phyloP scores from a whole-genome alignment of 331 rosid species.

The Rosa hybrid region DNA sequence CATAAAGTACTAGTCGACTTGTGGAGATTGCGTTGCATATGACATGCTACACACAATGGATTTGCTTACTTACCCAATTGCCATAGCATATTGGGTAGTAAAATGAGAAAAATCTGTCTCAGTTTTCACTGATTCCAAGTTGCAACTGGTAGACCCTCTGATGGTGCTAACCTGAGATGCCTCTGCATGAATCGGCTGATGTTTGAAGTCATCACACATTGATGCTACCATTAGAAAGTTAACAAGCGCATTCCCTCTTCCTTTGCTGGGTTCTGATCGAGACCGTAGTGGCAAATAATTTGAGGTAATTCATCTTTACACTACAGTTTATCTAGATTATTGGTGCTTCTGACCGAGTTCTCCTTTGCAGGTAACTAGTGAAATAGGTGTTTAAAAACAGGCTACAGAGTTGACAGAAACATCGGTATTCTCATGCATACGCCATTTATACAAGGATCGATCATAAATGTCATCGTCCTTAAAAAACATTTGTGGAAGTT shows the following conservation, averaged over 20 bases:
- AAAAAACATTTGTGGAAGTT: not conserved
- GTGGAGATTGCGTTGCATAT: not conserved
- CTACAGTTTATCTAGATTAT: not conserved
- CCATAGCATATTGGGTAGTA: not conserved
- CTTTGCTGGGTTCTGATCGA: not conserved
- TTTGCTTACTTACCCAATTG: not conserved
- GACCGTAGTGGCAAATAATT: not conserved
- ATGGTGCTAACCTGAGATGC: conserved; percentile 16
- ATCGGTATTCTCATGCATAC: not conserved
- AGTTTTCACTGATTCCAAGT: not conserved
- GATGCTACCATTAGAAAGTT: not conserved
- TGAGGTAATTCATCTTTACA: conserved; percentile 11
- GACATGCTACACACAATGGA: not conserved
- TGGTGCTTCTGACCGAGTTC: not conserved
- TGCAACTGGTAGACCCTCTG: not conserved
- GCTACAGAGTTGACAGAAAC: not conserved
- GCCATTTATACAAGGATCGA: not conserved
- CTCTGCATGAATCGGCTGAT: conserved; percentile 26
- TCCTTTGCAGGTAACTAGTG: not conserved
- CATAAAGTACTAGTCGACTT: conserved; percentile 59
- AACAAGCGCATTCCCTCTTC: conserved; percentile 8
- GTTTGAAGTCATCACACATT: conserved; percentile 18
- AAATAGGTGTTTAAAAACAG: not conserved
- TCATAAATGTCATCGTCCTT: not conserved
- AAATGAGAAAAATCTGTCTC: conserved; percentile 15